These are phyloP conservation scores for Candida sonorensis DNA, from an alignment of 805 yeast genomes.

Conservation along the genomic window DNA sequence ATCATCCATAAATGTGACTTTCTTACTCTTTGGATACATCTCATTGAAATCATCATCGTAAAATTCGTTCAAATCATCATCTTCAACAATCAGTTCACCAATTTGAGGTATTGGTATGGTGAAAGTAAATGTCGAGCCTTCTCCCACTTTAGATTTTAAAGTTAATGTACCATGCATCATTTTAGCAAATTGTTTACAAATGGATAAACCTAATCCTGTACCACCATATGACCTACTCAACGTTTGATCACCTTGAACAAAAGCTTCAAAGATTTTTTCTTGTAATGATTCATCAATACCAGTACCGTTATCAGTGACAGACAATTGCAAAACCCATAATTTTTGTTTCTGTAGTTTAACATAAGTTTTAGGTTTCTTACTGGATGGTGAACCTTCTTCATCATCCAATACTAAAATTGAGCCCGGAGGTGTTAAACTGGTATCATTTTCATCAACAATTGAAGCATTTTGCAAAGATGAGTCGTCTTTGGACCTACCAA, in stretches of 20 bases:
- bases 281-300: slow-evolving; percentile 84
- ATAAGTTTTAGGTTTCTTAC: slow-evolving; percentile 10
- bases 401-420: slow-evolving; percentile 11
- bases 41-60: slow-evolving; percentile 67
- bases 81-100: slow-evolving; percentile 39
- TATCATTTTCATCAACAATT: slow-evolving; percentile 12
- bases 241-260: slow-evolving; percentile 95
- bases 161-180: slow-evolving; percentile 82
- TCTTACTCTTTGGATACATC: slow-evolving; percentile 43
- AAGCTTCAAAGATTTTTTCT: slow-evolving; percentile 86
- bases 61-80: slow-evolving; percentile 28
- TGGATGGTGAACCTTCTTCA: slow-evolving; percentile 13
- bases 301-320: slow-evolving; percentile 87
- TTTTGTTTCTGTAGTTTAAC: slow-evolving; percentile 20
- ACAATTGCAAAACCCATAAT: slow-evolving; percentile 59
- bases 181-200: slow-evolving; percentile 83
- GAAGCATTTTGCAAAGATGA: too few relatives aligned
- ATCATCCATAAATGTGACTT: slow-evolving; percentile 33
- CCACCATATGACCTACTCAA: slow-evolving; percentile 90
- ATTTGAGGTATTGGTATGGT: slow-evolving; percentile 69
- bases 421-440: slow-evolving; percentile 2
- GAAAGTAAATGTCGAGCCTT: slow-evolving; percentile 80
- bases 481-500: slow-evolving; percentile 3
- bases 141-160: slow-evolving; percentile 65
- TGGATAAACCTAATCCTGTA: slow-evolving; percentile 85